A percentile compares a stretch with the other conserved stretches of the same genome.
Conservation (phyloP, 23 red algal species). For the Agarophyton chilense region DNA sequence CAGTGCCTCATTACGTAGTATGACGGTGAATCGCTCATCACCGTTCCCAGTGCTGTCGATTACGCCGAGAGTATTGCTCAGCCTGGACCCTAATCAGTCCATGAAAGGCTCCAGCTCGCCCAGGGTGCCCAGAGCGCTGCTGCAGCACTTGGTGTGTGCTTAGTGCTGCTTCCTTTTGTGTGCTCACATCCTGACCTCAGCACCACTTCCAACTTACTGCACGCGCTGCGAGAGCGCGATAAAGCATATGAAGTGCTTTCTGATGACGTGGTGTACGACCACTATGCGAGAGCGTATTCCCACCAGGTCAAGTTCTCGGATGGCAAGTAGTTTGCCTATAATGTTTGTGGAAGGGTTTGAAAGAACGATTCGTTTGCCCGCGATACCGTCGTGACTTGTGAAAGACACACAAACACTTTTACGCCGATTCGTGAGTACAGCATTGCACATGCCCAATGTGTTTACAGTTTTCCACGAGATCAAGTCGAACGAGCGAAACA, state of each 20-base stretch:
- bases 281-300: constrained; percentile 68
- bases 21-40: too few species aligned
- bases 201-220: constrained; percentile 34
- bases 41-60: too few species aligned
- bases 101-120: constrained; percentile 3
- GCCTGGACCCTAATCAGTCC: too few species aligned
- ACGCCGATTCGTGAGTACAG: constrained; percentile 75
- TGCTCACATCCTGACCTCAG: constrained; percentile 7
- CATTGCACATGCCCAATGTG: constrained; percentile 42
- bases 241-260: constrained; percentile 33
- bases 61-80: too few species aligned
- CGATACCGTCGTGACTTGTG: constrained; percentile 65
- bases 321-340: constrained; percentile 24
- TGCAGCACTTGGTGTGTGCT: not conserved
- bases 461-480: constrained; percentile 68
- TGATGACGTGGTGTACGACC: constrained; percentile 52
- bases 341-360: constrained; percentile 71
- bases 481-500: constrained; percentile 61
- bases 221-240: constrained; percentile 13
- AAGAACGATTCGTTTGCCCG: constrained; percentile 66
- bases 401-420: constrained; percentile 37
- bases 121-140: constrained; percentile 1
- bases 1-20: too few species aligned
- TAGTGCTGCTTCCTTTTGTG: not conserved
- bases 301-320: constrained; percentile 44